Evolutionary conservation across 164 flowering plant species (phyloP).

Genomic region (Chimonanthus salicifolius): DNA sequence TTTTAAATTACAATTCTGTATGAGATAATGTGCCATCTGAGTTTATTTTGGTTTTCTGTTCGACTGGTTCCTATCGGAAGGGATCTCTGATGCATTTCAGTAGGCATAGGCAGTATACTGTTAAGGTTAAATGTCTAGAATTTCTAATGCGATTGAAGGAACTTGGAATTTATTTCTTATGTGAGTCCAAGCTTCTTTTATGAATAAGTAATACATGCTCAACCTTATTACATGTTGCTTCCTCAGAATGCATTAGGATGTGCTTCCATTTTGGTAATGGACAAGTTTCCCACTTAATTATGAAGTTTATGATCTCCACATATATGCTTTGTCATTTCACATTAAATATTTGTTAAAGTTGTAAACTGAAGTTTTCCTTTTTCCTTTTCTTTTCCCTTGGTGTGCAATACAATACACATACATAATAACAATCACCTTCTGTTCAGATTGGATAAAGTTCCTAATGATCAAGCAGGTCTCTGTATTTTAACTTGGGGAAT

Average conservation of each 20-base stretch:
- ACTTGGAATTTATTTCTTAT: neutral
- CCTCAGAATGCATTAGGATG: neutral
- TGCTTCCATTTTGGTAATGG: no score
- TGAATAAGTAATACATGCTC: neutral
- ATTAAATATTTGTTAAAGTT: no score
- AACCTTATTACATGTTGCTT: neutral
- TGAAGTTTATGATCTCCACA: no score
- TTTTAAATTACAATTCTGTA: neutral
- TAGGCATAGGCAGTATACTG: neutral
- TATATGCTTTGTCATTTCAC: no score
- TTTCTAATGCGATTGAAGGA: neutral
- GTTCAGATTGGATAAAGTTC: no score
- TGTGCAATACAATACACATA: no score
- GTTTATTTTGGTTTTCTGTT: neutral
- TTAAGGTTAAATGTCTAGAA: neutral
- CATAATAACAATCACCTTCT: no score
- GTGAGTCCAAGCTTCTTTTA: neutral
- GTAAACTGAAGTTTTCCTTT: no score
- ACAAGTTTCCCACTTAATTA: no score
- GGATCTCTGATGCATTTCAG: neutral
- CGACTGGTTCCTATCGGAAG: neutral
- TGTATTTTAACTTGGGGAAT: no score
- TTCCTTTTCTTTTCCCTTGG: no score
- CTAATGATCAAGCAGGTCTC: no score
- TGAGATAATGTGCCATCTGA: neutral